These are phyloP conservation scores for Nicotiana knightiana DNA, from an alignment of 257 asterid species.

Conservation along the genomic window DNA sequence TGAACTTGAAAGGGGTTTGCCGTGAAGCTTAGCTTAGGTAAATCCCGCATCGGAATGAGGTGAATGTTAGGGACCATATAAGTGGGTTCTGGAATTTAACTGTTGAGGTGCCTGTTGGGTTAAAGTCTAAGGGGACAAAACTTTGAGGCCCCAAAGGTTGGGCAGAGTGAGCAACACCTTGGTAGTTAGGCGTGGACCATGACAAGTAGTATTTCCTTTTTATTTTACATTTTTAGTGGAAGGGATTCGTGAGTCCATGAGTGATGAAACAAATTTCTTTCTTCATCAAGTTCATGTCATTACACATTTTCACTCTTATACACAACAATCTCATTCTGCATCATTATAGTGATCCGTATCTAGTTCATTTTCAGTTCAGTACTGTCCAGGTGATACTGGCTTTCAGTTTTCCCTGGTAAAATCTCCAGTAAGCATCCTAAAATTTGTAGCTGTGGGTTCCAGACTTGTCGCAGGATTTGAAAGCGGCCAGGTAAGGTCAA, in stretches of 20 bases:
- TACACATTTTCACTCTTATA: not conserved
- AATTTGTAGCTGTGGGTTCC: conserved; percentile 51
- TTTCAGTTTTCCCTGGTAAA: conserved; percentile 41
- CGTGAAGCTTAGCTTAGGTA: not conserved
- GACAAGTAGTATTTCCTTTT: not conserved
- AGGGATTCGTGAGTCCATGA: not conserved
- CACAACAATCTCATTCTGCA: not conserved
- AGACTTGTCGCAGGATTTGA: conserved; percentile 76
- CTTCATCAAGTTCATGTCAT: not conserved
- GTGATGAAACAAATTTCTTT: not conserved
- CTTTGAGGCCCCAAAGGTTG: not conserved
- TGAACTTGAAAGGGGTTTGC: not conserved
- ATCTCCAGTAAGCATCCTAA: conserved; percentile 69
- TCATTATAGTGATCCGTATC: conserved; percentile 19
- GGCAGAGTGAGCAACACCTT: not conserved
- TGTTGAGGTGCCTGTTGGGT: not conserved
- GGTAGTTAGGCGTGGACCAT: not conserved
- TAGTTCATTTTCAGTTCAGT: conserved; percentile 51
- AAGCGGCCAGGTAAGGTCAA: conserved; percentile 60
- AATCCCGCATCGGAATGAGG: not conserved
- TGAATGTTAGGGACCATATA: not conserved
- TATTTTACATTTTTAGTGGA: not conserved
- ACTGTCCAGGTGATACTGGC: conserved; percentile 31
- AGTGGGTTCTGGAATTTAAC: not conserved
- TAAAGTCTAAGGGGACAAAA: not conserved